These are phyloP conservation scores for Fistulifera solaris DNA, from an alignment of 108 stramenopile species.

Conservation along the genomic window DNA sequence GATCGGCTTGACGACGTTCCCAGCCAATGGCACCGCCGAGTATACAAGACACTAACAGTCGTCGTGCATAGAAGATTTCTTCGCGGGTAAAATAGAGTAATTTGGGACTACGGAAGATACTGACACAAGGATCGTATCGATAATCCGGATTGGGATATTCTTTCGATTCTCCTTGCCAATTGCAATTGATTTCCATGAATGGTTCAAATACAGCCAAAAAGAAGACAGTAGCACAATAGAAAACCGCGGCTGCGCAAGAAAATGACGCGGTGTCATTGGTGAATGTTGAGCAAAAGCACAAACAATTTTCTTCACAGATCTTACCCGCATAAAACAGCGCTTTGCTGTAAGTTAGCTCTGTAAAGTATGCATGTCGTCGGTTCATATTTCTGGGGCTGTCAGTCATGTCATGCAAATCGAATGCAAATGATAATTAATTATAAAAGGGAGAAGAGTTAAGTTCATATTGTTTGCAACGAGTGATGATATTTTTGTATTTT, in stretches of 20 bases:
- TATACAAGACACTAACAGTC: conserved; percentile 43
- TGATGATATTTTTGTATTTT: too few relatives aligned
- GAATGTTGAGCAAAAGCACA: too few relatives aligned
- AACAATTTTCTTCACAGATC: too few relatives aligned
- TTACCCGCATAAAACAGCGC: too few relatives aligned
- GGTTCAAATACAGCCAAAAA: conserved; percentile 23
- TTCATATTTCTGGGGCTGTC: too few relatives aligned
- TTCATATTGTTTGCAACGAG: too few relatives aligned
- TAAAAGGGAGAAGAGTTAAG: too few relatives aligned
- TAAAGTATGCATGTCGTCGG: too few relatives aligned
- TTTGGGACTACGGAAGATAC: conserved; percentile 17
- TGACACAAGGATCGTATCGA: conserved; percentile 34
- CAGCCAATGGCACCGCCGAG: conserved; percentile 70
- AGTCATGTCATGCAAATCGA: too few relatives aligned
- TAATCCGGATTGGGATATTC: conserved; percentile 49
- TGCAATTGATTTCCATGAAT: conserved; percentile 16
- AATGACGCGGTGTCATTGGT: too few relatives aligned
- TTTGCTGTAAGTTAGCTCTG: too few relatives aligned
- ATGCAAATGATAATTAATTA: too few relatives aligned
- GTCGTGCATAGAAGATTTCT: conserved; percentile 66
- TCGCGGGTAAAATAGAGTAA: conserved; percentile 44
- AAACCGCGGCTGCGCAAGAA: conserved; percentile 2
- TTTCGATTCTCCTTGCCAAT: conserved; percentile 6
- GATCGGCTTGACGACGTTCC: conserved; percentile 75
- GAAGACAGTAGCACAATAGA: conserved; percentile 20